A percentile compares a stretch with the other conserved stretches of the same genome.
Evolutionary conservation across 2,329 filamentous ascomycete genomes (phyloP).

Genomic region (Claviceps quebecensis): DNA sequence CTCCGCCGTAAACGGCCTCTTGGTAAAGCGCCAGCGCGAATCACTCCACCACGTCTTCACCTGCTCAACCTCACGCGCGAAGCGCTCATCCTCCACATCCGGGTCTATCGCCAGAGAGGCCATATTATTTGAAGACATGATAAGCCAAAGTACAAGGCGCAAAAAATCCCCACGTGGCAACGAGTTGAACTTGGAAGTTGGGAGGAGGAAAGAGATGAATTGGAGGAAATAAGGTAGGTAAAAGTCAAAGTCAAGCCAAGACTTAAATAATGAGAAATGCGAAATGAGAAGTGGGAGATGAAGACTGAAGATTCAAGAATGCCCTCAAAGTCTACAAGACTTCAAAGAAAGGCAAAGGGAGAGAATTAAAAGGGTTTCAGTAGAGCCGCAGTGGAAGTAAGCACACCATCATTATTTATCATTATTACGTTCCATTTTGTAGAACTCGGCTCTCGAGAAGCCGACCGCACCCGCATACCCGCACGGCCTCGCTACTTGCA

Average conservation of each 20-base stretch:
- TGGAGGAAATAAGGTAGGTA: background rate
- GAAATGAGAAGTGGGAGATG: background rate
- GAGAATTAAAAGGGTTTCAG: background rate
- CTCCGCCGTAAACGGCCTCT: constrained; percentile 86
- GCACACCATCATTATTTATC: no score
- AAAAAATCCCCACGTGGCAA: no score
- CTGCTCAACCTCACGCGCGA: constrained; percentile 68
- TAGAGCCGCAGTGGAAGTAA: no score
- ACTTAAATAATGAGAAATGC: background rate
- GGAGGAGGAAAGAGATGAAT: background rate
- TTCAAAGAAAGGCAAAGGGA: background rate
- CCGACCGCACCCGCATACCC: no score
- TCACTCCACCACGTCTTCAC: constrained; percentile 93
- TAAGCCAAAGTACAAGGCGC: constrained; percentile 5
- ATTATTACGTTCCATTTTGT: no score
- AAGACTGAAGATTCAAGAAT: background rate
- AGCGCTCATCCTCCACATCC: constrained; percentile 49
- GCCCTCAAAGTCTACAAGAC: background rate
- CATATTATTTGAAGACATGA: constrained; percentile 51
- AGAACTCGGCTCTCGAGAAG: no score
- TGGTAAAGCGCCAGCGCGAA: constrained; percentile 83
- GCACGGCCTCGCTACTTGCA: no score
- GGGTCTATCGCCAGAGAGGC: constrained; percentile 41
- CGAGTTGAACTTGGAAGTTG: no score
- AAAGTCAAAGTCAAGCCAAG: background rate